Evolutionary conservation across 106 monocot genomes (phyloP).

Genomic region (Dioscorea zingiberensis): DNA sequence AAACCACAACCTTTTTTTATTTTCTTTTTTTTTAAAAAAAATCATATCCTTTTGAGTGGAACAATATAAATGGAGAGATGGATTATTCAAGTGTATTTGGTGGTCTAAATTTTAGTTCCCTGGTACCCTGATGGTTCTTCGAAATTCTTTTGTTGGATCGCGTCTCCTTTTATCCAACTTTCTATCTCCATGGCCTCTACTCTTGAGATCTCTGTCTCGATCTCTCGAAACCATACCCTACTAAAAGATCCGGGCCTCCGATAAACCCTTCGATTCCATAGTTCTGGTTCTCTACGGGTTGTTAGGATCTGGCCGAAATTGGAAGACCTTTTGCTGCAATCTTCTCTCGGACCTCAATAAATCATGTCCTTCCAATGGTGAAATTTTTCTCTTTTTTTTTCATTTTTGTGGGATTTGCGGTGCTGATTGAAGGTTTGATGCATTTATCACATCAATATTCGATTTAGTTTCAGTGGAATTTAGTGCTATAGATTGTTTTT

Average conservation of each 20-base stretch:
- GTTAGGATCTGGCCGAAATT: conserved; percentile 56
- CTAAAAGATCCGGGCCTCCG: conserved; percentile 38
- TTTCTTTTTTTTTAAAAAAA: too few relatives aligned
- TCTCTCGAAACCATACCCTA: conserved; percentile 42
- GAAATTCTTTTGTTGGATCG: conserved; percentile 3
- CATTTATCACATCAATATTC: too few relatives aligned
- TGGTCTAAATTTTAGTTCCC: too few relatives aligned
- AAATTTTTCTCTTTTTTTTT: not conserved
- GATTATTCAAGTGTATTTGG: too few relatives aligned
- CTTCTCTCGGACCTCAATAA: conserved; percentile 44
- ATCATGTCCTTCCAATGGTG: conserved; percentile 29
- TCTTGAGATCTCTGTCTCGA: not conserved
- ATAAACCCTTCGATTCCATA: conserved; percentile 26
- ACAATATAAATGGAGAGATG: too few relatives aligned
- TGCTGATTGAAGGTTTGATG: too few relatives aligned
- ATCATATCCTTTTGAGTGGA: too few relatives aligned
- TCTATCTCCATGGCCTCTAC: not conserved
- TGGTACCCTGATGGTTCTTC: too few relatives aligned
- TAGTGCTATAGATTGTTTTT: too few relatives aligned
- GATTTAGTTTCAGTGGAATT: too few relatives aligned
- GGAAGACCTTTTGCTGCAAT: conserved; percentile 44
- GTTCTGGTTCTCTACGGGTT: conserved; percentile 61
- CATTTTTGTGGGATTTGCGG: too few relatives aligned
- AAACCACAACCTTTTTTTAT: too few relatives aligned
- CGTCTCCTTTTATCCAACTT: conserved; percentile 22